Evolutionary conservation across 2,329 filamentous ascomycete genomes (phyloP).

Genomic region (Gyromitra esculenta): DNA sequence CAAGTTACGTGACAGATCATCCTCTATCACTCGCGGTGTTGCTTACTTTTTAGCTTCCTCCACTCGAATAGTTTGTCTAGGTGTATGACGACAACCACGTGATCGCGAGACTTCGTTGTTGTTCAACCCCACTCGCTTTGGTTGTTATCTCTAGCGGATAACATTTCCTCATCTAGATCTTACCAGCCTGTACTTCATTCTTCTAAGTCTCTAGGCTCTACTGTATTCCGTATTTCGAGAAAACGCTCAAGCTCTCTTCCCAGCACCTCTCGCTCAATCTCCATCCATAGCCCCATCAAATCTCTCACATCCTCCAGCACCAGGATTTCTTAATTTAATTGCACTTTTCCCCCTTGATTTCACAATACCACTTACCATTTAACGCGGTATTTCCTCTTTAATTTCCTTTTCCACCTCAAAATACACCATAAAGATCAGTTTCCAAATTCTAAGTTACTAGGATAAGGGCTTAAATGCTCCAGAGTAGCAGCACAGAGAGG

Average conservation of each 20-base stretch:
- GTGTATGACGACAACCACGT: not conserved
- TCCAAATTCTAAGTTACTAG: not conserved
- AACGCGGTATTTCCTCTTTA: conserved; percentile 5
- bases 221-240: not conserved
- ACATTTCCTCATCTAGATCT: not conserved
- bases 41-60: not conserved
- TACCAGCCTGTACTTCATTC: not conserved
- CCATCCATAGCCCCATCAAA: not conserved
- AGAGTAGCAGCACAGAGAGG: not conserved
- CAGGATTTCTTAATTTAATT: not conserved
- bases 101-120: not conserved
- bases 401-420: not conserved
- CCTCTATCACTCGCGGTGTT: conserved; percentile 36
- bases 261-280: not conserved
- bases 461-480: conserved; percentile 15
- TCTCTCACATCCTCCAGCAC: not conserved
- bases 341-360: too few species aligned
- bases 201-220: not conserved
- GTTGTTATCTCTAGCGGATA: conserved; percentile 1
- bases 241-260: not conserved
- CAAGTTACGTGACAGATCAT: conserved; percentile 11
- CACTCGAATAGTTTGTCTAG: not conserved
- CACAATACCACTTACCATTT: not conserved
- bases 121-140: not conserved
- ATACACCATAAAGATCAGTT: not conserved